Percentiles rank a stretch among this genome's conserved stretches.
phyloP scores from a whole-genome alignment of 345 rosid species.

The Nephelium lappaceum region DNA sequence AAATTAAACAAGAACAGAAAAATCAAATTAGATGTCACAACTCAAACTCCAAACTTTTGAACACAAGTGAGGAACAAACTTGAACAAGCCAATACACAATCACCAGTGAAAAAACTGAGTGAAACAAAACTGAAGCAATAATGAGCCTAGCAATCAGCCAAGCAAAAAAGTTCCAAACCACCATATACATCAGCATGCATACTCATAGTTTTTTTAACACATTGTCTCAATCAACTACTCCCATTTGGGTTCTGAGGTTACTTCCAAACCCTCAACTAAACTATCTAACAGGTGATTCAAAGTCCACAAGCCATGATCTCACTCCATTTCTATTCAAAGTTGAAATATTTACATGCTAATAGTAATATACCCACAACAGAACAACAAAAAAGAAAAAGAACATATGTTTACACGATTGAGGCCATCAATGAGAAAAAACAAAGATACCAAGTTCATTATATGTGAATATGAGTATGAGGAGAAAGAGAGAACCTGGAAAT shows the following conservation, averaged over 20 bases:
- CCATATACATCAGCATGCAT: background rate
- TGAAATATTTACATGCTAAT: background rate
- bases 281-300: background rate
- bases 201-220: background rate
- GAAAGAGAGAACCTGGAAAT: background rate
- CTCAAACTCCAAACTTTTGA: background rate
- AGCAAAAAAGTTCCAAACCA: background rate
- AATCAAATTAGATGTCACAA: background rate
- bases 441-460: background rate
- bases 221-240: background rate
- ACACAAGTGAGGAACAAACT: background rate
- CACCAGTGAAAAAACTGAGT: background rate
- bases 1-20: background rate
- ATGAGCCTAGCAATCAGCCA: background rate
- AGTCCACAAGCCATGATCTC: background rate
- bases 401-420: background rate
- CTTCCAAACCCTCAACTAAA: background rate
- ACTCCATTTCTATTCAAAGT: background rate
- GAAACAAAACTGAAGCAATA: background rate
- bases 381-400: background rate
- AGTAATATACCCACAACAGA: background rate
- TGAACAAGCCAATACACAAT: background rate
- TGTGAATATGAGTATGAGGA: background rate
- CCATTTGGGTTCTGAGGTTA: background rate
- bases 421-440: background rate